These are phyloP conservation scores for Mycena crocata DNA, from an alignment of 768 basidiomycete species.

Conservation along the genomic window DNA sequence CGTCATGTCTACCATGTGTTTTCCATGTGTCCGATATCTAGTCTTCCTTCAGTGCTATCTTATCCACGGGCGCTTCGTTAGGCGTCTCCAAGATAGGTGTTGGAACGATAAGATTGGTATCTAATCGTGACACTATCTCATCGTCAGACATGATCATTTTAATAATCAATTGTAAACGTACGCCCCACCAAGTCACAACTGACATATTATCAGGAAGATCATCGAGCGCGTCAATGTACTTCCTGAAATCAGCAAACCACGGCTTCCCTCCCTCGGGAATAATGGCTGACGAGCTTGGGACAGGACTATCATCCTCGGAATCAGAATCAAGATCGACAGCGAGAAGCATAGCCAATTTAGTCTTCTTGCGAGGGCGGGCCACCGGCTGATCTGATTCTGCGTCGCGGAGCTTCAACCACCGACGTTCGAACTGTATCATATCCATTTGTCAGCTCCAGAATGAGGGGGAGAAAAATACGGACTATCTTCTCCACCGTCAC, in stretches of 20 bases:
- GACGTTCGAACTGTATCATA: not conserved
- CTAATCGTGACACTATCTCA: too few relatives aligned
- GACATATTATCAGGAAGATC: not conserved
- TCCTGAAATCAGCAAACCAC: constrained; percentile 1
- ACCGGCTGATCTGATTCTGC: not conserved
- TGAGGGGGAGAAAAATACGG: not conserved
- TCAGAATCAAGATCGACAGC: not conserved
- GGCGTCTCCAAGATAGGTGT: too few relatives aligned
- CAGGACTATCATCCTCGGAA: not conserved
- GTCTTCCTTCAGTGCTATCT: too few relatives aligned
- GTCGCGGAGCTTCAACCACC: not conserved
- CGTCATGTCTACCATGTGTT: too few relatives aligned
- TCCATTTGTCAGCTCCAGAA: too few relatives aligned
- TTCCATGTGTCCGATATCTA: too few relatives aligned
- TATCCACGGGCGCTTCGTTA: too few relatives aligned
- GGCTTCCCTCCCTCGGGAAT: too few relatives aligned
- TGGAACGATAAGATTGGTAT: too few relatives aligned
- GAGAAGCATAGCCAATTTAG: not conserved
- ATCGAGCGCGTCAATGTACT: not conserved
- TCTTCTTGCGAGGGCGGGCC: not conserved
- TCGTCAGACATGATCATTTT: too few relatives aligned
- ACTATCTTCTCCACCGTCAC: constrained; percentile 5
- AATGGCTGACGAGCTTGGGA: not conserved
- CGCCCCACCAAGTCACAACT: constrained; percentile 11
- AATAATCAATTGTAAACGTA: too few relatives aligned